Evolutionary conservation across 2,329 filamentous ascomycete genomes (phyloP).

Genomic region (Claviceps arundinis): DNA sequence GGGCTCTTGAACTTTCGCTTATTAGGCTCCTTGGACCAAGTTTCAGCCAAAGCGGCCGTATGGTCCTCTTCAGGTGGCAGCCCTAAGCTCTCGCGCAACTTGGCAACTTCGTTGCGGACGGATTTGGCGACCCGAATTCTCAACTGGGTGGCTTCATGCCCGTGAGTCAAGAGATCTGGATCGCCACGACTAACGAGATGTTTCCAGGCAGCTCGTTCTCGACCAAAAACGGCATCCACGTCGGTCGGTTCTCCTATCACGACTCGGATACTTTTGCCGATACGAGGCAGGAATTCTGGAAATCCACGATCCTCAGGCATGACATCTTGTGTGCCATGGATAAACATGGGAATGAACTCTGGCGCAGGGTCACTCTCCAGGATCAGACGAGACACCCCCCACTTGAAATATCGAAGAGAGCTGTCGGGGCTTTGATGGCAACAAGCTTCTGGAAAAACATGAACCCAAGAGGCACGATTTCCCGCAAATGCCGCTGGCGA

Average conservation of each 20-base stretch:
- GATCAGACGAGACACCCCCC: conserved; percentile 84
- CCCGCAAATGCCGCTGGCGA: conserved; percentile 58
- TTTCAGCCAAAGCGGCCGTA: conserved; percentile 63
- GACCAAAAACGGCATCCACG: conserved; percentile 61
- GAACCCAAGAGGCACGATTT: conserved; percentile 72
- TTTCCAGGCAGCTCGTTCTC: conserved; percentile 62
- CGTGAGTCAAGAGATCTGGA: conserved; percentile 28
- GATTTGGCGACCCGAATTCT: conserved; percentile 67
- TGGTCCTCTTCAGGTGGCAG: conserved; percentile 67
- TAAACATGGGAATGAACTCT: conserved; percentile 85
- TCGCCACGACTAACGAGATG: conserved; percentile 42
- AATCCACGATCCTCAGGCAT: conserved; percentile 76
- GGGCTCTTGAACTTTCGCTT: conserved; percentile 37
- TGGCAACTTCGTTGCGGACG: conserved; percentile 67
- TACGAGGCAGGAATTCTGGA: conserved; percentile 68
- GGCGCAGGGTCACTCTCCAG: conserved; percentile 80
- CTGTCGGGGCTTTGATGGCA: conserved; percentile 75
- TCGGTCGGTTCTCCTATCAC: conserved; percentile 72
- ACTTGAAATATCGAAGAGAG: conserved; percentile 93
- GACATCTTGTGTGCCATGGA: conserved; percentile 75
- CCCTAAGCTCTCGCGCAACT: conserved; percentile 58
- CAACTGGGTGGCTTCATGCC: conserved; percentile 51
- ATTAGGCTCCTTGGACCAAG: conserved; percentile 50
- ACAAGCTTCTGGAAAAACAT: conserved; percentile 91
- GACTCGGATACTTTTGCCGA: conserved; percentile 56